Evolutionary conservation across 495 filamentous ascomycete genomes (phyloP), one percentile per base, ranked within the genome.

Genomic region (Trypethelium eluteriae): DNA sequence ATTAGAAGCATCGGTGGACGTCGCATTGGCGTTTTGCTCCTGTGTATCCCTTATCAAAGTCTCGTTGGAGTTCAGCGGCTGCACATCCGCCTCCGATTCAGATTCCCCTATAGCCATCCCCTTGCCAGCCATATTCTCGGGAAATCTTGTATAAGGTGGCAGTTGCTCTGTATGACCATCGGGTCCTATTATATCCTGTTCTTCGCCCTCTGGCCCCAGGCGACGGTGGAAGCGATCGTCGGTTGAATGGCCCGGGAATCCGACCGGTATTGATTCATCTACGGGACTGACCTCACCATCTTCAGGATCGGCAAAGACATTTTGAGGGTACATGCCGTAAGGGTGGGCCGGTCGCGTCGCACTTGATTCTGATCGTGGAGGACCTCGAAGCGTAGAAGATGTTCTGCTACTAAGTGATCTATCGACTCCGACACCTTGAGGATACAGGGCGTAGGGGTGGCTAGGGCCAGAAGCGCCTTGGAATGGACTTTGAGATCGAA

Each of bases 141-240:
- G 87, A 74, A 90, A 93, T 68, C 88, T 82, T 12, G 91, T 88
- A 76, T 97, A 97, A 12, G 93, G 93, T 18, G 93, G 93, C 39
- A 96, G 79, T 69, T 92, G 90, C 73, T 97, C 93, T 2, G 89
- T 88, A 75, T 96, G 92, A 1, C 92, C 93, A 71, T 93, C 89
- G 0, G 90, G 89, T n/a, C 91, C 92, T 68, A 96, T 85, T 7
- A 96, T 84, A 76, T 92, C 91, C 14, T 86, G 90, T 67, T 96
- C 92, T 77, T 95, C 92, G 68, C 90, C 90, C 38, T 93, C 90
- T 1, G 89, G 90, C 0, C 88, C 87, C 62, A 88, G 77, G 47
- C 85, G 84, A 67, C 90, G 81, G 67, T 88, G 88, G 71, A 90
- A 94, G 38, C 80, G 76, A 36, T 59, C 53, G 65, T 82, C 81